phyloP scores from a whole-genome alignment of 2,329 filamentous ascomycete species.

The Ceratocystis eucalypticola region DNA sequence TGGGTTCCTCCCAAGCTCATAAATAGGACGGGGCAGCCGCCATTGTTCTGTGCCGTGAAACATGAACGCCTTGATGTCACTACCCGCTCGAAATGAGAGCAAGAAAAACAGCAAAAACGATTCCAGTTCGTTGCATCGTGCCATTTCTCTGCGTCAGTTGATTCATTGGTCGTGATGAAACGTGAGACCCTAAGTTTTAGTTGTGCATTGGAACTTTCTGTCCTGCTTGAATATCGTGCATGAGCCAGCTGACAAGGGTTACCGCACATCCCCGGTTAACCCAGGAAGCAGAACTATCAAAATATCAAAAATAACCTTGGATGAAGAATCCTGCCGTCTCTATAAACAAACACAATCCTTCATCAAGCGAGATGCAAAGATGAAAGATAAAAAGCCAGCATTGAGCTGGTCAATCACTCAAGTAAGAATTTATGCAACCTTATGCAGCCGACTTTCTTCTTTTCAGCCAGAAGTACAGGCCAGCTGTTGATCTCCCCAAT shows the following conservation, averaged over 20 bases:
- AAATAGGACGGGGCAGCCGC: background rate
- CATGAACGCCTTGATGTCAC: background rate
- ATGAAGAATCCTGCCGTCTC: slow-evolving; percentile 3
- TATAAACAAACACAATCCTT: slow-evolving; percentile 6
- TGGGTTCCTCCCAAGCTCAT: background rate
- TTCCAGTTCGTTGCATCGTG: background rate
- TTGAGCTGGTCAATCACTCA: background rate
- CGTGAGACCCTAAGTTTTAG: background rate
- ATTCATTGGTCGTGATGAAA: background rate
- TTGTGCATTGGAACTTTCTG: background rate
- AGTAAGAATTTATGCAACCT: background rate
- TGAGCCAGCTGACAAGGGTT: background rate
- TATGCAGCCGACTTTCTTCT: background rate
- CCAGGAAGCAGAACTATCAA: background rate
- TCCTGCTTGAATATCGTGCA: background rate
- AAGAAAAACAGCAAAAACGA: background rate
- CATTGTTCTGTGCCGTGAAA: background rate
- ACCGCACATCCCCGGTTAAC: background rate
- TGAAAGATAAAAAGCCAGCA: background rate
- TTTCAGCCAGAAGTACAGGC: background rate
- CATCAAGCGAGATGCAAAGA: background rate
- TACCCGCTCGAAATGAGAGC: background rate
- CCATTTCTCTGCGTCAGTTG: background rate
- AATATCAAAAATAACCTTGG: slow-evolving; percentile 2
- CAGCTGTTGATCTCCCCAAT: background rate